phyloP scores from a whole-genome alignment of 2,329 filamentous ascomycete genomes.

The Fusarium sublunatum region DNA sequence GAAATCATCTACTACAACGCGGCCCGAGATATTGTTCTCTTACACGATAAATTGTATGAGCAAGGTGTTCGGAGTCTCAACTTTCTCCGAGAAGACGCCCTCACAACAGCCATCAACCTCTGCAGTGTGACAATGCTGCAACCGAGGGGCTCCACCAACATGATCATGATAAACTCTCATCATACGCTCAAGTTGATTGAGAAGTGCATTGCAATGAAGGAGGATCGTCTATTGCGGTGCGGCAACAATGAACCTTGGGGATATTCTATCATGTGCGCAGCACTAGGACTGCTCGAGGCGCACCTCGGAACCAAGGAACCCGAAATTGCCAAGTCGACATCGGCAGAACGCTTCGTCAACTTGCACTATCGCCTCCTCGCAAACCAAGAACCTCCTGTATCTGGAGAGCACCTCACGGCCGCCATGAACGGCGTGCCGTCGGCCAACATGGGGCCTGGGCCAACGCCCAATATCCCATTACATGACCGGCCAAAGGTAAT shows the following conservation, averaged over 20 bases:
- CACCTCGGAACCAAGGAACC: slow-evolving; percentile 68
- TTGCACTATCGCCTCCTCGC: slow-evolving; percentile 68
- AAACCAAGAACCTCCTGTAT: slow-evolving; percentile 61
- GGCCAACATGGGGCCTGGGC: slow-evolving; percentile 44
- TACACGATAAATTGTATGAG: slow-evolving; percentile 69
- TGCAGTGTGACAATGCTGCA: slow-evolving; percentile 71
- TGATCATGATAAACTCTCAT: slow-evolving; percentile 71
- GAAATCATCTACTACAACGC: slow-evolving; percentile 73
- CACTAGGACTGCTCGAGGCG: slow-evolving; percentile 67
- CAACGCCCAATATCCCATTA: slow-evolving; percentile 50
- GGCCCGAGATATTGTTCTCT: slow-evolving; percentile 69
- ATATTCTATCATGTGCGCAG: slow-evolving; percentile 72
- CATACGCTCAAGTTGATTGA: slow-evolving; percentile 71
- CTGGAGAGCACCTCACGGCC: slow-evolving; percentile 46
- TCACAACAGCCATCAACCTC: slow-evolving; percentile 70
- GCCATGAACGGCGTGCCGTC: slow-evolving; percentile 40
- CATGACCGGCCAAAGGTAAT: slow-evolving; percentile 56
- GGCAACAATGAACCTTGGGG: slow-evolving; percentile 74
- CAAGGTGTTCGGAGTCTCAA: slow-evolving; percentile 69
- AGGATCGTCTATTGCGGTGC: slow-evolving; percentile 69
- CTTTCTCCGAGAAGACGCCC: slow-evolving; percentile 69
- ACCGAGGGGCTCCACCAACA: slow-evolving; percentile 67
- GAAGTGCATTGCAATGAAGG: slow-evolving; percentile 70
- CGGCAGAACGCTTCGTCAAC: slow-evolving; percentile 69
- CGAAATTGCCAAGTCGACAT: slow-evolving; percentile 67